phyloP scores from a whole-genome alignment of 495 filamentous ascomycete genomes.

The Podospora appendiculata region DNA sequence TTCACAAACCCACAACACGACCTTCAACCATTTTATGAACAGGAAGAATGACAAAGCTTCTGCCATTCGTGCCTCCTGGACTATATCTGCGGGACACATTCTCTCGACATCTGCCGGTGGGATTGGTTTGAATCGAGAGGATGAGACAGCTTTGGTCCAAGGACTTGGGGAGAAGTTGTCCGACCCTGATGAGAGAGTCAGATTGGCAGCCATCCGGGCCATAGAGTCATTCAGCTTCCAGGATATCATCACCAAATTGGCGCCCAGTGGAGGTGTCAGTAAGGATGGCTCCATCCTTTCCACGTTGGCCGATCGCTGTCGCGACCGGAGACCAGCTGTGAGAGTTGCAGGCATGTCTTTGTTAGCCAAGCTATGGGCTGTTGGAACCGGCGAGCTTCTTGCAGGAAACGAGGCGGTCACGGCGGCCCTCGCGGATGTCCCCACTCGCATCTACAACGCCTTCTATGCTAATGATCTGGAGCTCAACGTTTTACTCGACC shows the following conservation, averaged over 20 bases:
- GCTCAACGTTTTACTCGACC: slow-evolving; percentile 74
- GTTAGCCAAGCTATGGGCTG: slow-evolving; percentile 82
- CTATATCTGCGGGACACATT: slow-evolving; percentile 75
- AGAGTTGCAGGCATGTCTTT: slow-evolving; percentile 79
- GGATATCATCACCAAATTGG: slow-evolving; percentile 74
- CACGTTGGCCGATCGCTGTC: slow-evolving; percentile 78
- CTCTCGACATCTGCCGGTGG: slow-evolving; percentile 74
- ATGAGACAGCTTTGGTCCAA: slow-evolving; percentile 64
- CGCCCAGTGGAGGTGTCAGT: slow-evolving; percentile 59
- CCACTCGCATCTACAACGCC: slow-evolving; percentile 77
- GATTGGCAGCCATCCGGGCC: slow-evolving; percentile 75
- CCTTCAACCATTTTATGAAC: slow-evolving; percentile 75
- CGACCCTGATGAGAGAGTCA: slow-evolving; percentile 85
- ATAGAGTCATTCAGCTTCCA: slow-evolving; percentile 69
- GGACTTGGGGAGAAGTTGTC: slow-evolving; percentile 71
- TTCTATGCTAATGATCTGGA: slow-evolving; percentile 88
- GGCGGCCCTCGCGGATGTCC: slow-evolving; percentile 66
- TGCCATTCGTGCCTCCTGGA: slow-evolving; percentile 76
- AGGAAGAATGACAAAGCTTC: slow-evolving; percentile 78
- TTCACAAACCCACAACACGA: slow-evolving; percentile 63
- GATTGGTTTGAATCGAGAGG: slow-evolving; percentile 68
- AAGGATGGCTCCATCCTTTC: slow-evolving; percentile 64
- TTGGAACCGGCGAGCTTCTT: slow-evolving; percentile 79
- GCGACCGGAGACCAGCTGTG: slow-evolving; percentile 76
- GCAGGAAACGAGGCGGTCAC: slow-evolving; percentile 70